Percentiles rank a stretch among this genome's conserved stretches.
phyloP scores from a whole-genome alignment of 2,329 filamentous ascomycete species.

The Aureobasidium lini region DNA sequence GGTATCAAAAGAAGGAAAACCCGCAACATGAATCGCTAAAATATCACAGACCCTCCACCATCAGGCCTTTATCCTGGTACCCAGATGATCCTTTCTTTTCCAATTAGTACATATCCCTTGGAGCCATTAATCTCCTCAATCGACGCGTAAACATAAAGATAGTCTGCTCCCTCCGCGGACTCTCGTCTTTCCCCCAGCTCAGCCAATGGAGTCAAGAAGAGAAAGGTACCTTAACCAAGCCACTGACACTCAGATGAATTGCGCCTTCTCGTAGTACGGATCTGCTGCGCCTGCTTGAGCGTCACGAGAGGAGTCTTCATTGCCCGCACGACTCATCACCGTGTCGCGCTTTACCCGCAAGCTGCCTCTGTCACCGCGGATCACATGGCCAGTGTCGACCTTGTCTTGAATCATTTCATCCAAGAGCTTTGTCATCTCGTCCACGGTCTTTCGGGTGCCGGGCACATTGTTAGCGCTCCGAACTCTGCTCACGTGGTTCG shows the following conservation, averaged over 20 bases:
- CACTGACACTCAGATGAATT: background rate
- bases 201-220: background rate
- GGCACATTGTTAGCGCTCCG: background rate
- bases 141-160: background rate
- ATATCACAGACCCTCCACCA: background rate
- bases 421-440: slow-evolving; percentile 87
- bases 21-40: background rate
- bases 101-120: background rate
- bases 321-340: slow-evolving; percentile 19
- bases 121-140: background rate
- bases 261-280: background rate
- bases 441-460: slow-evolving; percentile 54
- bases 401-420: slow-evolving; percentile 95
- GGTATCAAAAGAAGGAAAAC: slow-evolving; percentile 9
- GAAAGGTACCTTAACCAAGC: background rate
- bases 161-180: background rate
- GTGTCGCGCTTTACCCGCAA: slow-evolving; percentile 41
- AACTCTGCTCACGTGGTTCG: background rate
- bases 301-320: background rate
- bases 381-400: slow-evolving; percentile 68
- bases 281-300: background rate
- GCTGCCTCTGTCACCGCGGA: slow-evolving; percentile 55
- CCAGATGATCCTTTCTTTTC: background rate
- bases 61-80: background rate
- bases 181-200: background rate